These are phyloP conservation scores for Truncatella angustata DNA, from an alignment of 2,329 filamentous ascomycete species.

Conservation along the genomic window DNA sequence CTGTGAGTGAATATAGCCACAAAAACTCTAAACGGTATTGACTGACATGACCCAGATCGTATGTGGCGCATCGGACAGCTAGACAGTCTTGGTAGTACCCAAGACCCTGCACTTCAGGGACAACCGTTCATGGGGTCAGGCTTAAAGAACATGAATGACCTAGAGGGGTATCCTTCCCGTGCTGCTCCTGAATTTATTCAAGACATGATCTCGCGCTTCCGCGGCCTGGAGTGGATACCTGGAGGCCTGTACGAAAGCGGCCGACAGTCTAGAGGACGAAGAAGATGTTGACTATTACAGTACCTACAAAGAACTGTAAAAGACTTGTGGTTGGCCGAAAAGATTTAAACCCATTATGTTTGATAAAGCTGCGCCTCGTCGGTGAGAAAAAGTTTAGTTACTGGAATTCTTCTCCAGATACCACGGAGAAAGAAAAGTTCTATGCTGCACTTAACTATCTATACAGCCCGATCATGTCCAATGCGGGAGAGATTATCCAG, in stretches of 20 bases:
- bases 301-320: slow-evolving; percentile 12
- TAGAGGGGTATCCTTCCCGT: slow-evolving; percentile 11
- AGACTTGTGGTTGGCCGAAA: slow-evolving; percentile 15
- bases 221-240: slow-evolving; percentile 12
- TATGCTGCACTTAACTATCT: slow-evolving; percentile 9
- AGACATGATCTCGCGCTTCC: slow-evolving; percentile 14
- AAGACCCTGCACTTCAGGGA: slow-evolving; percentile 8
- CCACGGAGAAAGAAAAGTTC: slow-evolving; percentile 4
- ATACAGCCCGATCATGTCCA: background rate
- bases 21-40: background rate
- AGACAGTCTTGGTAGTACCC: slow-evolving; percentile 9
- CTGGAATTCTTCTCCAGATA: background rate
- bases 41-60: slow-evolving; percentile 4
- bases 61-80: slow-evolving; percentile 14
- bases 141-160: slow-evolving; percentile 11
- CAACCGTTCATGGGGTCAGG: background rate
- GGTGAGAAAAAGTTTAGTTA: slow-evolving; percentile 7
- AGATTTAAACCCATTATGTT: slow-evolving; percentile 15
- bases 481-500: slow-evolving; percentile 11
- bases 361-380: slow-evolving; percentile 1
- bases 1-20: slow-evolving; percentile 9
- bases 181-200: slow-evolving; percentile 12
- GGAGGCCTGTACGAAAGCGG: slow-evolving; percentile 12
- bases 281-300: slow-evolving; percentile 1
- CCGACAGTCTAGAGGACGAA: background rate